Percentiles rank a stretch among this genome's conserved stretches.
These are phyloP conservation scores for Alisma plantagoaquatica DNA, from an alignment of 106 monocot species.

Conservation along the genomic window DNA sequence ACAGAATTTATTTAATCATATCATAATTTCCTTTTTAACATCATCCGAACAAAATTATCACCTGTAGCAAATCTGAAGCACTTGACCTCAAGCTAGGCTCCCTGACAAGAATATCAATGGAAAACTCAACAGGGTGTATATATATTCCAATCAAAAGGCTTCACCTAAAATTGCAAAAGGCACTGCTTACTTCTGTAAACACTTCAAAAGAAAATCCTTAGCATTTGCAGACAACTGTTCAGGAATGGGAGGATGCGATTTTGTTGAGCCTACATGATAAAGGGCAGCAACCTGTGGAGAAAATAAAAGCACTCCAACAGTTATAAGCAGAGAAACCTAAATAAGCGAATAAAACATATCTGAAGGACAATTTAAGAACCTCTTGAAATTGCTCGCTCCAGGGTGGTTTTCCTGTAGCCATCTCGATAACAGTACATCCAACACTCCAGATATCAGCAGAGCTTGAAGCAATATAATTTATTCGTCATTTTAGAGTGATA, in stretches of 20 bases:
- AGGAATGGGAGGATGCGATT: constrained; percentile 94
- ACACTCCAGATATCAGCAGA: constrained; percentile 99
- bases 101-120: constrained; percentile 20
- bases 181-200: constrained; percentile 68
- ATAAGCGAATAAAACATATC: not conserved
- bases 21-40: not conserved
- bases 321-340: not conserved
- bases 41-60: constrained; percentile 2
- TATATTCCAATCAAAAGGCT: not conserved
- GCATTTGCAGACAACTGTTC: constrained; percentile 88
- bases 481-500: not conserved
- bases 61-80: constrained; percentile 60
- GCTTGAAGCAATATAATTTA: constrained; percentile 20
- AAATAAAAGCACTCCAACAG: not conserved
- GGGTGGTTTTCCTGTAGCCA: constrained; percentile 99
- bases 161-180: not conserved
- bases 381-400: constrained; percentile 98
- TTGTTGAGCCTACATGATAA: constrained; percentile 90
- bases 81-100: constrained; percentile 58
- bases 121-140: not conserved
- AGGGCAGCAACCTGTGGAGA: constrained; percentile 77
- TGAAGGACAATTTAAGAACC: constrained; percentile 14
- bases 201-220: constrained; percentile 94
- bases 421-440: constrained; percentile 97
- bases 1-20: not conserved